Evolutionary conservation across 352 stramenopile genomes (phyloP), one percentile per base, ranked within the genome.

Genomic region (Bremia lactucae): DNA sequence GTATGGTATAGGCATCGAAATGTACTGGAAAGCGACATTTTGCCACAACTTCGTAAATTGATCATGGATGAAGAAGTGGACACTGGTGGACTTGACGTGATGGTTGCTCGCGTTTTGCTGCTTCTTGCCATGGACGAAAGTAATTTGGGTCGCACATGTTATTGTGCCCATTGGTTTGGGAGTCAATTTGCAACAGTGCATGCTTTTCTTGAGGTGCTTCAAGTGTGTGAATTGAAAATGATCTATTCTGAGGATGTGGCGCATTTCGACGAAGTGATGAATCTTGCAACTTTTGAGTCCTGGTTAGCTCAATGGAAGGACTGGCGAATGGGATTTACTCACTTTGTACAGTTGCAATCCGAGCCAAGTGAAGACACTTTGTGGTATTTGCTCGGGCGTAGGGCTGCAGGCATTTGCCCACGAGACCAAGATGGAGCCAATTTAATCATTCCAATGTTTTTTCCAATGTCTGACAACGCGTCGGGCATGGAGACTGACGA

Each of bases 1-100:
- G 7, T 72, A 13, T 68, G 58, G 57, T 52, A 63, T 20, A 16
- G 45, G 13, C 4, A 45, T 0, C 19, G 16, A 7, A 13, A 25
- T 6, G 39, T 19, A 10, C 16, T 45, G 38, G 31, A 34, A n/a
- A 16, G 10, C 10, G 10, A 34, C 4, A 34, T 34, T 15, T n/a
- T 34, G n/a, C 28, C 10, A 7, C 28, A 34, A n/a, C 16, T 34
- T 3, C 9, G 16, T 9, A 3, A 9, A 7, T 16, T 34, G 3
- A 9, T 34, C 4, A 6, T 34, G 10, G 16, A 34, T 15, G 28
- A 14, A 13, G 28, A 16, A 4, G 28, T 34, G 13, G 28, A 34
- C 13, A 34, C 28, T 7, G 28, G 28, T 15, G 16, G 4, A 5
- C 20, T 37, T 14, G 31, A 6, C 16, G 14, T 23, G 7, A 37